Evolutionary conservation across 345 rosid genomes (phyloP), one percentile per base, ranked within the genome.

Genomic region (Eucalyptus victrix): DNA sequence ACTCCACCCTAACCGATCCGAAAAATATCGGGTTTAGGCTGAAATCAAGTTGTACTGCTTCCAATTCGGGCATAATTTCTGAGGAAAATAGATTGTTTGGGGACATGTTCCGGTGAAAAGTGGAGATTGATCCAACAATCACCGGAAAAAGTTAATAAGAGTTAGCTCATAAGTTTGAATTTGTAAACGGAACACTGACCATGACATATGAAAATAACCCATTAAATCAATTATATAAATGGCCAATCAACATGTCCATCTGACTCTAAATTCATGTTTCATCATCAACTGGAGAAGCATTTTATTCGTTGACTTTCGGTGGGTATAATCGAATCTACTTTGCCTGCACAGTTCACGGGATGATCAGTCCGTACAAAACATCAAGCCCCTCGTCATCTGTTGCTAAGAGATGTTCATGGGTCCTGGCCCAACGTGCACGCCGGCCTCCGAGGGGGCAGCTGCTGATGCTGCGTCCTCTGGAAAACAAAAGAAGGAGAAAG

Each of bases 41-140:
- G 47, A 76, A 76, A 37, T 21, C 14, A 76, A 21, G 47, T 21
- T 40, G 47, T 1, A 21, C 2, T 4, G 30, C 47, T 37, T 12
- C 47, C 47, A 21, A 21, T 76, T 40, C 3, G 30, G 42, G 47
- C 83, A 6, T 23, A 34, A 18, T 69, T 34, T 18, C 44, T 34
- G 19, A 37, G 6, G 7, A 18, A 69, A 60, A 60, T 60, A 60
- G 8, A 60, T 60, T 60, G 62, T 3, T 26, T 60, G 2, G 67
- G n/a, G 67, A 60, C 17, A 12, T 26, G 1, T 60, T 19, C 19
- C 1, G 1, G 72, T 65, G 5, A 7, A 16, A 65, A 4, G 40
- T 1, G 0, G 40, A 65, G 40, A n/a, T 32, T n/a, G 1, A 37
- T 37, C 28, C 28, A 37, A 1, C 45, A 10, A 30, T 0, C 30